Percentiles rank a stretch among this genome's conserved stretches.
Conservation (phyloP, 2,329 filamentous ascomycete species). For the Daldinia sp. region DNA sequence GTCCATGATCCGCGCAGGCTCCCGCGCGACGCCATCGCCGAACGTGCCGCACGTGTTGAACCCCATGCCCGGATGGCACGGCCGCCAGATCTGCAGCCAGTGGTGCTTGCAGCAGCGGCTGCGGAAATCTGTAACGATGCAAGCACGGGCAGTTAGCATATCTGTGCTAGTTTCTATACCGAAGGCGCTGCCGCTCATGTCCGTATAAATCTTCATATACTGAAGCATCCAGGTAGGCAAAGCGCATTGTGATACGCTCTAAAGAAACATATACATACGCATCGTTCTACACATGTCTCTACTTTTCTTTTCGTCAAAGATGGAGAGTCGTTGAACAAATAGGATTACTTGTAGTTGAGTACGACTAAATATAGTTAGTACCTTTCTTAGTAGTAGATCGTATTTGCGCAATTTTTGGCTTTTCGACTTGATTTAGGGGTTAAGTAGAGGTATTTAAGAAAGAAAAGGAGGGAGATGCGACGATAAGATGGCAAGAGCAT, state of each 20-base stretch:
- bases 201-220: too few relatives aligned
- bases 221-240: too few relatives aligned
- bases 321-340: neutral
- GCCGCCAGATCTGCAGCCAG: slow-evolving; percentile 62
- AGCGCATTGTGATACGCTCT: neutral
- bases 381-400: neutral
- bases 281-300: slow-evolving; percentile 29
- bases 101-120: slow-evolving; percentile 64
- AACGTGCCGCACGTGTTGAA: slow-evolving; percentile 63
- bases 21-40: slow-evolving; percentile 54
- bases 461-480: neutral
- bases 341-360: neutral
- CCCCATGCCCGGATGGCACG: slow-evolving; percentile 63
- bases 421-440: neutral
- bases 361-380: neutral
- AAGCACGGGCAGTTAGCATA: neutral
- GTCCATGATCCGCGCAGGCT: slow-evolving; percentile 54
- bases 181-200: too few relatives aligned
- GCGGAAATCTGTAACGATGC: slow-evolving; percentile 56
- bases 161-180: neutral
- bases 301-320: neutral
- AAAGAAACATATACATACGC: slow-evolving; percentile 28
- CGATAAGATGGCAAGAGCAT: slow-evolving; percentile 8
- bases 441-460: neutral
- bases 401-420: neutral